Percentiles rank a stretch among this genome's conserved stretches.
These are phyloP conservation scores for Mycothermus thermophilus DNA, from an alignment of 495 filamentous ascomycete genomes.

Conservation along the genomic window DNA sequence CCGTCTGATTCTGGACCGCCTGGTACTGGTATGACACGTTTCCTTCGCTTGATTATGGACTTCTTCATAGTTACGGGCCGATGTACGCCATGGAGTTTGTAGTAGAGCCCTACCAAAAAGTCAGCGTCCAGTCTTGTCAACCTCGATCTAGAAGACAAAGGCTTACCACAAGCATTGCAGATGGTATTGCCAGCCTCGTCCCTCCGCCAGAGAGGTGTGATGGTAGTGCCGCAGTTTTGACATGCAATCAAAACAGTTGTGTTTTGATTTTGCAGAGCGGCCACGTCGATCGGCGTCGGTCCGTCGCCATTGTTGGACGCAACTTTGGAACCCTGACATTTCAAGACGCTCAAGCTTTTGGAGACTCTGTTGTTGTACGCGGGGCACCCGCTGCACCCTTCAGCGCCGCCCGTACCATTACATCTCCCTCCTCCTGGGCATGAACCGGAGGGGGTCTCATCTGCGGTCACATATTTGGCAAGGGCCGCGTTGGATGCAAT, in stretches of 20 bases:
- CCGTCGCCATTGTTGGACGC: constrained; percentile 19
- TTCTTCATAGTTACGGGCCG: constrained; percentile 96
- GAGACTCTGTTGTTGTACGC: constrained; percentile 94
- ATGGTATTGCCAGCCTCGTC: constrained; percentile 94
- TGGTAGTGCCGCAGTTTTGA: constrained; percentile 93
- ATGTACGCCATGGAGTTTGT: constrained; percentile 89
- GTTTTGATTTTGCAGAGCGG: constrained; percentile 34
- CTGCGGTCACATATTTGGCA: constrained; percentile 65
- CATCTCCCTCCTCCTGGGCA: constrained; percentile 92
- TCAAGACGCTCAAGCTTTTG: constrained; percentile 55
- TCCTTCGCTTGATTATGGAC: constrained; percentile 86
- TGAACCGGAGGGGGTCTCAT: constrained; percentile 60
- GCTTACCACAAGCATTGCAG: constrained; percentile 94
- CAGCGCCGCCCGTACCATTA: constrained; percentile 93
- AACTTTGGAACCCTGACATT: constrained; percentile 24
- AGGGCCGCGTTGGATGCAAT: constrained; percentile 33
- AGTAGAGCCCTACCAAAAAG: constrained; percentile 60
- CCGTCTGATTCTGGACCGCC: constrained; percentile 28
- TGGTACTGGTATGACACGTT: constrained; percentile 79
- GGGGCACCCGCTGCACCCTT: constrained; percentile 89
- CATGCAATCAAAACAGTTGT: constrained; percentile 79
- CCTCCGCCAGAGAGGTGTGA: constrained; percentile 90
- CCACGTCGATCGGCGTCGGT: constrained; percentile 32
- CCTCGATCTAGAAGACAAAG: not conserved
- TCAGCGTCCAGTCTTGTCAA: constrained; percentile 4